Evolutionary conservation across 2,329 filamentous ascomycete species (phyloP).

Genomic region (Dryadomyces quercus-mongolicae): DNA sequence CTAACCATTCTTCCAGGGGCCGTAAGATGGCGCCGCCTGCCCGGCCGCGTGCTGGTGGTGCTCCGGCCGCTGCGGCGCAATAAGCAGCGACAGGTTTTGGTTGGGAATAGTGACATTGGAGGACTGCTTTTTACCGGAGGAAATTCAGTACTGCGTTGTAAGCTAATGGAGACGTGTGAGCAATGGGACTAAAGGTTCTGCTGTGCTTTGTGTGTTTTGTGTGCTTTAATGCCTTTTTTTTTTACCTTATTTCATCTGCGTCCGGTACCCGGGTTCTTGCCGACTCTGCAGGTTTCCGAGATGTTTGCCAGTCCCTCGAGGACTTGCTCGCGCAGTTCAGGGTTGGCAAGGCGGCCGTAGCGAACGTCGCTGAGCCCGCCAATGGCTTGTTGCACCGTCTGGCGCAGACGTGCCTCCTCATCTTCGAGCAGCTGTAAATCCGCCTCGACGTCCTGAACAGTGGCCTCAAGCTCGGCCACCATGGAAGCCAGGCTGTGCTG

Average conservation of each 20-base stretch:
- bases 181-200: no score
- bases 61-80: background rate
- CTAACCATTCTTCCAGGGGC: conserved; percentile 11
- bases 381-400: conserved; percentile 52
- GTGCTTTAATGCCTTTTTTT: no score
- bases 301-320: conserved; percentile 53
- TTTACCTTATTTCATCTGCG: no score
- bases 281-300: conserved; percentile 42
- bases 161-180: no score
- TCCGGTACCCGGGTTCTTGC: no score
- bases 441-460: conserved; percentile 50
- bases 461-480: conserved; percentile 56
- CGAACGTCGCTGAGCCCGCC: conserved; percentile 70
- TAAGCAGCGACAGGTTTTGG: no score
- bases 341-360: conserved; percentile 62
- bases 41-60: background rate
- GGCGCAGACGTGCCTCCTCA: conserved; percentile 48
- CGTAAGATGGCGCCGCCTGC: conserved; percentile 1
- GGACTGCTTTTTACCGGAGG: no score
- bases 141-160: no score
- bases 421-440: conserved; percentile 55
- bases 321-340: conserved; percentile 51
- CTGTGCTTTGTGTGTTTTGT: no score
- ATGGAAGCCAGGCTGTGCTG: conserved; percentile 42
- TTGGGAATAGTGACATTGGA: background rate